Base-by-base conservation (phyloP, 2,329 filamentous ascomycete genomes). In the Penicillium sp. region DNA sequence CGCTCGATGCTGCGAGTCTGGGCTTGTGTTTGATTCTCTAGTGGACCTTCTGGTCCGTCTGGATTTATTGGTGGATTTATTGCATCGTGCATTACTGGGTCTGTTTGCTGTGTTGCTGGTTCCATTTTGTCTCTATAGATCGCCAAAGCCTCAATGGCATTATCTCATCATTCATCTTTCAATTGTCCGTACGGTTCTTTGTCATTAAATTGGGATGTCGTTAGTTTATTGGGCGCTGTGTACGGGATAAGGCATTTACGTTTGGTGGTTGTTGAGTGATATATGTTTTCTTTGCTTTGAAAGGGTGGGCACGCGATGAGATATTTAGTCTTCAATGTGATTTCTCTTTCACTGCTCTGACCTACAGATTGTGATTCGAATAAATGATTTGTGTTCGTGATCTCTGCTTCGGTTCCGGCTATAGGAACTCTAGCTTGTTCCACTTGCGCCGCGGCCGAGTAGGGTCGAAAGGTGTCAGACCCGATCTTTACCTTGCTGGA, bases 21-120 rank as follows among this genome's bases (percentile, higher is more conserved):
- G 39, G 39, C 10, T 23, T 42, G 5, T 42, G 21, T 44, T 38
- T 16, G 57, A 41, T 45, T 45, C 41, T 42, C 55, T 54, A 41
- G 42, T 33, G 50, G 9, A 7, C 6, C 10, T 38, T 18, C n/a
- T 18, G 18, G 34, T n/a, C 13, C 6, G 31, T 15, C n/a, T 18
- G 12, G n/a, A 10, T 5, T 38, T 38, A 16, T n/a, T 39, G 21
- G 18, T 8, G 8, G 16, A 39, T 39, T 12, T 38, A 38, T 61
- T 56, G 41, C 41, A 42, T 42, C 13, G 23, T 42, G 41, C 41
- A 42, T 42, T 42, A 42, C 34, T 42, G 39, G 39, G n/a, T 42
- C 7, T n/a, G 39, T 15, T 42, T 15, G 9, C 15, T 42, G 38
- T 26, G 34, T n/a, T 26, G 16, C 34, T 10, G 21, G 41, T 42